Base-by-base conservation (phyloP, 257 asterid species). In the Nicotiana undulata region DNA sequence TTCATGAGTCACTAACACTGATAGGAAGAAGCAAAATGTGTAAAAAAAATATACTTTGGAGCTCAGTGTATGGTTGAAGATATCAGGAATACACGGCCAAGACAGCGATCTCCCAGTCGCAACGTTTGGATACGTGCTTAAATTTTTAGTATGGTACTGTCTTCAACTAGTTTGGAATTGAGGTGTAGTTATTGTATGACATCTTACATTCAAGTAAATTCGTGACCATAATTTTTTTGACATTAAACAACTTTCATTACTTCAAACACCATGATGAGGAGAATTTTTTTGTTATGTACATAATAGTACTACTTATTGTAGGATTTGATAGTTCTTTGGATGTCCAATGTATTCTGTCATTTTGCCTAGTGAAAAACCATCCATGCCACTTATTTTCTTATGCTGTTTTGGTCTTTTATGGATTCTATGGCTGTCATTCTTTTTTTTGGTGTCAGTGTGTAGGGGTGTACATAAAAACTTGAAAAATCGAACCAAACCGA, bases 251-350 rank as follows among this genome's bases (percentile, higher is more conserved):
- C 60, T 72, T 15, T 49, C 17, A 74, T 49, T 52, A 49, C 44
- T 24, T 72, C 61, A 63, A 15, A 22, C 78, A 46, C 15, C 49
- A 8, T 4, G 79, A 74, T 74, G 26, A 26, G 40, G 40, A 49
- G 16, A 74, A 1, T 0, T 16, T 22, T 72, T 74, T 74, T 72
- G 17, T 37, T 74, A 74, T 49, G 79, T 49, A 74, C 13, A 74
- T 74, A 74, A 26, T 74, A n/a, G n/a, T n/a, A 55, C 13, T 20
- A 20, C 6, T 31, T 49, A 49, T 49, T 74, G 4, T 74, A 72
- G 78, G 78, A 49, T 24, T 74, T 72, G 61, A 72, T 46, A 72
- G 40, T 46, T 72, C 24, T 15, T 49, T 74, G 78, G 78, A 74
- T 7, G 61, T 26, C 26, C 44, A 49, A 49, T 74, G 79, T 49